Evolutionary conservation across 73 alveolate species (phyloP).

Genomic region (Halteria grandinella): DNA sequence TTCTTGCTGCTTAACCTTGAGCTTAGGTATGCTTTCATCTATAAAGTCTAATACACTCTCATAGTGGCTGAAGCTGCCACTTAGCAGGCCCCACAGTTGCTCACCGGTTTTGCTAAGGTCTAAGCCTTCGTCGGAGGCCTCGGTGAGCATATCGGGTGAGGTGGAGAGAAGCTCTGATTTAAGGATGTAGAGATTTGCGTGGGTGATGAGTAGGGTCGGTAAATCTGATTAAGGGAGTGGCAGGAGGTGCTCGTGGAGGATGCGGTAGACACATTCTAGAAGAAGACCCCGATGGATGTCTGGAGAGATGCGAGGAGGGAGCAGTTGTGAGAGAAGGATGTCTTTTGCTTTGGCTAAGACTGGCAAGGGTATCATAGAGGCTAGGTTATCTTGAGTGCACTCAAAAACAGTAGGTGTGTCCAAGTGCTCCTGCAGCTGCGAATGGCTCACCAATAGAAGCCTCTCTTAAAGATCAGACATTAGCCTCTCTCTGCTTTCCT

Average conservation of each 20-base stretch:
- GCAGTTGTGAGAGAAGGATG: slow-evolving; percentile 17
- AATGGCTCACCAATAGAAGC: slow-evolving; percentile 16
- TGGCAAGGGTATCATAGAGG: slow-evolving; percentile 8
- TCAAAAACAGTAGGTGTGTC: not conserved
- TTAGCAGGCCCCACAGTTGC: slow-evolving; percentile 22
- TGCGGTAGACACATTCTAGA: slow-evolving; percentile 4
- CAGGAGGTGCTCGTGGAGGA: not conserved
- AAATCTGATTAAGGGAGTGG: not conserved
- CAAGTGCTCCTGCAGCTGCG: not conserved
- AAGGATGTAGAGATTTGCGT: slow-evolving; percentile 11
- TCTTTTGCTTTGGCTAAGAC: not conserved
- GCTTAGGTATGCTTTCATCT: slow-evolving; percentile 33
- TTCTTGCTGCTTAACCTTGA: slow-evolving; percentile 10
- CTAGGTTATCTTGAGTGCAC: not conserved
- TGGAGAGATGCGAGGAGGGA: slow-evolving; percentile 5
- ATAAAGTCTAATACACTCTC: slow-evolving; percentile 31
- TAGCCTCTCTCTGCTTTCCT: not conserved
- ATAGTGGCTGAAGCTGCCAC: not conserved
- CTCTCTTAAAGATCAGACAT: slow-evolving; percentile 42
- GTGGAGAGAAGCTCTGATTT: not conserved
- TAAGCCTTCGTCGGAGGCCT: slow-evolving; percentile 13
- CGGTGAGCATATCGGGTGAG: not conserved
- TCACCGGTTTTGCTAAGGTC: slow-evolving; percentile 16
- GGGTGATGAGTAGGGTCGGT: slow-evolving; percentile 2
- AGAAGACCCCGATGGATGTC: slow-evolving; percentile 37